Conservation (phyloP, 1,284 basidiomycete genomes). For the Puccinia hordei region DNA sequence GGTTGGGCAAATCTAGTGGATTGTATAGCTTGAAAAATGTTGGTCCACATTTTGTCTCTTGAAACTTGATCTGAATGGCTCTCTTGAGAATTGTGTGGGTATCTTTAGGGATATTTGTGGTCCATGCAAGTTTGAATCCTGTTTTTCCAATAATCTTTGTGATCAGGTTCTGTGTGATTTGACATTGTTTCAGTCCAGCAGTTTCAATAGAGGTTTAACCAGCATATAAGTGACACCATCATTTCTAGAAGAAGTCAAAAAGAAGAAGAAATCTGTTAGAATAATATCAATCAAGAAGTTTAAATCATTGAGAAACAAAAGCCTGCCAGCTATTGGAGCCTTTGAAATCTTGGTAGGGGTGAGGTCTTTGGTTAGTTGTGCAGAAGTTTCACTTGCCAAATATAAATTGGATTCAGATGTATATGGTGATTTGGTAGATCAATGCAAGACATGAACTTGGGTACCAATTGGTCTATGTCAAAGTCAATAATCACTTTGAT, state of each 20-base stretch:
- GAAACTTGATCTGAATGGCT: neutral
- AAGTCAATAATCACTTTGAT: too few relatives aligned
- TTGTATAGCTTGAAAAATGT: neutral
- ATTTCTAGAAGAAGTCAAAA: constrained; percentile 4
- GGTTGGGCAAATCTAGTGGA: neutral
- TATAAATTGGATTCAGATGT: too few relatives aligned
- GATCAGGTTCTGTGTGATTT: neutral
- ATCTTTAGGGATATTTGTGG: neutral
- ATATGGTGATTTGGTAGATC: too few relatives aligned
- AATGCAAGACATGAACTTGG: too few relatives aligned
- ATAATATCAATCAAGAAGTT: too few relatives aligned
- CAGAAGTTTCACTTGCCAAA: too few relatives aligned
- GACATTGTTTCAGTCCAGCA: neutral
- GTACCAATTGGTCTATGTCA: too few relatives aligned
- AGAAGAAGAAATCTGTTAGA: neutral
- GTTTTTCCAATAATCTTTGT: neutral
- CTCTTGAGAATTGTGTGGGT: neutral
- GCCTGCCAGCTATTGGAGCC: too few relatives aligned
- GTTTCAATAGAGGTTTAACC: neutral
- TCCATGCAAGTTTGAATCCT: neutral
- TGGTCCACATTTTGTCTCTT: neutral
- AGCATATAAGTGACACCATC: neutral
- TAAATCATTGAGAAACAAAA: too few relatives aligned
- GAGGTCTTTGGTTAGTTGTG: too few relatives aligned
- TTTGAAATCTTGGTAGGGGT: too few relatives aligned